A percentile compares a stretch with the other conserved stretches of the same genome.
Evolutionary conservation across 805 yeast genomes (phyloP).

Genomic region (Pichia deserticola): DNA sequence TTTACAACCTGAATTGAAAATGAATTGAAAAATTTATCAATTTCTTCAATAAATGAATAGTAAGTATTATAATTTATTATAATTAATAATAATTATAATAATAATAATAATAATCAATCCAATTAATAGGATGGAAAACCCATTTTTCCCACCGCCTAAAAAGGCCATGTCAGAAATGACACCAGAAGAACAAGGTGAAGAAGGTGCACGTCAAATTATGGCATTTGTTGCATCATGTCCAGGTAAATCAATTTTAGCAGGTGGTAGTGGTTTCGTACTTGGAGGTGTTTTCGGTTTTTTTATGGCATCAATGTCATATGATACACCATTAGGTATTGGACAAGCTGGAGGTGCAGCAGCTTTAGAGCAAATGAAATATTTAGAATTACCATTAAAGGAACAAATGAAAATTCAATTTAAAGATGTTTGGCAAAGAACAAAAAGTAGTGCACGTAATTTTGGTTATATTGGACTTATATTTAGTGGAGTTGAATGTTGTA

Average conservation of each 20-base stretch:
- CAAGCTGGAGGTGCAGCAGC: slow-evolving; percentile 21
- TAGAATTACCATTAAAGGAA: slow-evolving; percentile 80
- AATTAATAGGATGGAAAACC: slow-evolving; percentile 22
- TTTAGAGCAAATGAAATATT: slow-evolving; percentile 4
- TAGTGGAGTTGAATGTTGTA: slow-evolving; percentile 86
- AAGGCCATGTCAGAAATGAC: slow-evolving; percentile 65
- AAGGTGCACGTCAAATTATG: slow-evolving; percentile 79
- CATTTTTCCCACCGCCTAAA: slow-evolving; percentile 34
- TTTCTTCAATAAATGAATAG: too few relatives aligned
- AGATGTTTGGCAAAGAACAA: slow-evolving; percentile 90
- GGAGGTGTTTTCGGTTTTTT: slow-evolving; percentile 95
- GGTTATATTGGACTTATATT: slow-evolving; percentile 89
- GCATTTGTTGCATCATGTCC: slow-evolving; percentile 89
- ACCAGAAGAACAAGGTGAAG: slow-evolving; percentile 88
- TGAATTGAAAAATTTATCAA: too few relatives aligned
- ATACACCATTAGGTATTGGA: slow-evolving; percentile 60
- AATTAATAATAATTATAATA: too few relatives aligned
- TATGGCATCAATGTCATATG: slow-evolving; percentile 87
- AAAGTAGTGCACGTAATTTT: slow-evolving; percentile 84
- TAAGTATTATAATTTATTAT: too few relatives aligned
- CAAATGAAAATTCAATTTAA: slow-evolving; percentile 86
- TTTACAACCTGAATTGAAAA: too few relatives aligned
- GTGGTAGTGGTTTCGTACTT: slow-evolving; percentile 86
- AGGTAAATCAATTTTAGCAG: slow-evolving; percentile 86
- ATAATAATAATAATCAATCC: too few relatives aligned